These are phyloP conservation scores for Epichloe uncinata DNA, from an alignment of 2,329 filamentous ascomycete genomes.

Conservation along the genomic window DNA sequence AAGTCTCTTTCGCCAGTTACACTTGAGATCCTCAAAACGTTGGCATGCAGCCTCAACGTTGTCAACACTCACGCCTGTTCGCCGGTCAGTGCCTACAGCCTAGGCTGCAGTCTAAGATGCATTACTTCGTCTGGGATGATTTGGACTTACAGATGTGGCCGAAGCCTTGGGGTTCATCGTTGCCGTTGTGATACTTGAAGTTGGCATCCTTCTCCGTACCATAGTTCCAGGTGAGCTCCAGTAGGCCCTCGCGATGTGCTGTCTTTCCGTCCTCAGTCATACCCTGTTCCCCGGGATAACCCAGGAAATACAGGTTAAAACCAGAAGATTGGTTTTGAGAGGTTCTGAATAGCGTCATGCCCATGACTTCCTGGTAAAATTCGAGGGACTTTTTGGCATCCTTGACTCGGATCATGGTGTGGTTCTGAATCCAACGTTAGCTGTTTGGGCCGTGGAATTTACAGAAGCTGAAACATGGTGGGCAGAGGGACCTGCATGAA, in stretches of 20 bases:
- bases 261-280: constrained; percentile 39
- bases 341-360: constrained; percentile 72
- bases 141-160: constrained; percentile 68
- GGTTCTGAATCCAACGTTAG: constrained; percentile 41
- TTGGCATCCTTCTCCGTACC: constrained; percentile 72
- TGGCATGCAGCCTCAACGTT: constrained; percentile 78
- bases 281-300: constrained; percentile 51
- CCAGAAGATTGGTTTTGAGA: constrained; percentile 53
- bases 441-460: too few relatives aligned
- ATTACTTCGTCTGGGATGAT: not conserved
- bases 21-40: constrained; percentile 68
- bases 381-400: constrained; percentile 58
- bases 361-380: constrained; percentile 76
- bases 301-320: constrained; percentile 91
- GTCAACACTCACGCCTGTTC: constrained; percentile 64
- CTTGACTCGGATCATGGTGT: constrained; percentile 94
- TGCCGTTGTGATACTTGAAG: constrained; percentile 88
- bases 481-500: not conserved
- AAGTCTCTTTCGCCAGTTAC: constrained; percentile 89
- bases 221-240: constrained; percentile 81
- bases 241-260: constrained; percentile 62
- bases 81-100: constrained; percentile 9
- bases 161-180: constrained; percentile 82
- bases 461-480: not conserved
- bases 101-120: not conserved